Conservation (phyloP, 129 eudicot species). For the Flaveria bidentis region DNA sequence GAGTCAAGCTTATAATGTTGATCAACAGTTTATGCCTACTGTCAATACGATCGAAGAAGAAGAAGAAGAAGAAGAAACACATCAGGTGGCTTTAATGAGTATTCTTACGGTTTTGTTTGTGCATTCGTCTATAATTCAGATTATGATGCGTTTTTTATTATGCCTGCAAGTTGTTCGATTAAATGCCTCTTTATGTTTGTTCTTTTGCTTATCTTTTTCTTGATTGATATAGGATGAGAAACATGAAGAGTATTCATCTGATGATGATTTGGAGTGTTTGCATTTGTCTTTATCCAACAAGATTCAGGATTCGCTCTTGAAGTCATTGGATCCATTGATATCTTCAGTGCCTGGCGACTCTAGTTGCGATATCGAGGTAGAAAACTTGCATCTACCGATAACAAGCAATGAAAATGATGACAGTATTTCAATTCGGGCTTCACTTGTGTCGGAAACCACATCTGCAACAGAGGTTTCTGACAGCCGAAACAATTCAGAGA, state of each 20-base stretch:
- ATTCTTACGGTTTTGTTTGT: slow-evolving; percentile 11
- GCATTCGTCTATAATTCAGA: not conserved
- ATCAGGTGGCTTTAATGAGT: slow-evolving; percentile 41
- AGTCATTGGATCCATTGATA: slow-evolving; percentile 27
- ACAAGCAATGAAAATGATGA: slow-evolving; percentile 24
- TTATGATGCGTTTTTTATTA: not conserved
- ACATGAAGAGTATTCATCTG: slow-evolving; percentile 25
- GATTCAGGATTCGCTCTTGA: slow-evolving; percentile 12
- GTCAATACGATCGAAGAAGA: slow-evolving; percentile 40
- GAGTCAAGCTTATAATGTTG: slow-evolving; percentile 54
- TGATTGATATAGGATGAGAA: slow-evolving; percentile 50
- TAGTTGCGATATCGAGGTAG: not conserved
- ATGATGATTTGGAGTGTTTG: slow-evolving; percentile 38
- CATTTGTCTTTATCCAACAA: slow-evolving; percentile 29
- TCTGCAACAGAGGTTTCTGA: slow-evolving; percentile 2
- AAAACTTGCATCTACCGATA: not conserved
- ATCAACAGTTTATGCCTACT: slow-evolving; percentile 54
- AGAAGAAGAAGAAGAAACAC: slow-evolving; percentile 8
- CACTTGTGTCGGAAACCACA: slow-evolving; percentile 21
- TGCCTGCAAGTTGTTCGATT: slow-evolving; percentile 20
- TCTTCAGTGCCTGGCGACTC: slow-evolving; percentile 21
- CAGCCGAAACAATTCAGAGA: slow-evolving; percentile 12
- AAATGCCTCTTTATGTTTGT: slow-evolving; percentile 23
- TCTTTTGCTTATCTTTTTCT: not conserved
- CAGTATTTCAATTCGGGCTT: not conserved